phyloP scores from a whole-genome alignment of 176 grass and related monocot species.

The Elymus sibiricus region DNA sequence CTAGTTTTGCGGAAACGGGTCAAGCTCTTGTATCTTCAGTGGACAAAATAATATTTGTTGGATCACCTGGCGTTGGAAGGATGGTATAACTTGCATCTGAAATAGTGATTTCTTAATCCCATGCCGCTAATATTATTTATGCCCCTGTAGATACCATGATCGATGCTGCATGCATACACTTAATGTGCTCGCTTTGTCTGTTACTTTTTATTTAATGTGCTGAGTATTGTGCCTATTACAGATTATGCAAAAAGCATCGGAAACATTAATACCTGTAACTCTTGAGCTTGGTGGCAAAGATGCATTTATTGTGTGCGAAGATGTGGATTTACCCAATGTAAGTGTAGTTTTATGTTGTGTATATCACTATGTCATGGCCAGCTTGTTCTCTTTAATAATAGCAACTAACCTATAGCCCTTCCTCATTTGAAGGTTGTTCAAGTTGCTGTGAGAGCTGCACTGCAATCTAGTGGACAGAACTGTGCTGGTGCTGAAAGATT shows the following conservation, averaged over 20 bases:
- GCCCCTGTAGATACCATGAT: background rate
- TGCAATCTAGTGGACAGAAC: slow-evolving; percentile 97
- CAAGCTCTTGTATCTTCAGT: slow-evolving; percentile 95
- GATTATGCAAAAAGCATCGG: slow-evolving; percentile 90
- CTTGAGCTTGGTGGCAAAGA: slow-evolving; percentile 98
- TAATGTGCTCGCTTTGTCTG: background rate
- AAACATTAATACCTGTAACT: slow-evolving; percentile 96
- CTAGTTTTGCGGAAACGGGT: slow-evolving; percentile 92
- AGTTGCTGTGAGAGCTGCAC: slow-evolving; percentile 89
- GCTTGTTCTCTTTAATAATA: slow-evolving; percentile 3
- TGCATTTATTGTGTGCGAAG: slow-evolving; percentile 99
- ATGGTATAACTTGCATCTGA: slow-evolving; percentile 57
- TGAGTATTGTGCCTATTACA: slow-evolving; percentile 44
- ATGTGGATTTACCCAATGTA: slow-evolving; percentile 94
- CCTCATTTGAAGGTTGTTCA: slow-evolving; percentile 71
- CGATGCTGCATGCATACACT: background rate
- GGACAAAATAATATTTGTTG: slow-evolving; percentile 99
- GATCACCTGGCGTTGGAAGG: slow-evolving; percentile 93
- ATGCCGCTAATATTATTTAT: slow-evolving; percentile 5
- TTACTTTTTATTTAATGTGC: slow-evolving; percentile 11
- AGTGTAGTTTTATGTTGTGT: slow-evolving; percentile 27
- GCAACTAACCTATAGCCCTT: slow-evolving; percentile 17
- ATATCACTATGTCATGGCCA: slow-evolving; percentile 6
- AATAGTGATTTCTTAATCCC: slow-evolving; percentile 20
- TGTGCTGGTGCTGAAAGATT: slow-evolving; percentile 99